These are phyloP conservation scores for Rheum nobile DNA, from an alignment of 148 eudicot species.

Conservation along the genomic window DNA sequence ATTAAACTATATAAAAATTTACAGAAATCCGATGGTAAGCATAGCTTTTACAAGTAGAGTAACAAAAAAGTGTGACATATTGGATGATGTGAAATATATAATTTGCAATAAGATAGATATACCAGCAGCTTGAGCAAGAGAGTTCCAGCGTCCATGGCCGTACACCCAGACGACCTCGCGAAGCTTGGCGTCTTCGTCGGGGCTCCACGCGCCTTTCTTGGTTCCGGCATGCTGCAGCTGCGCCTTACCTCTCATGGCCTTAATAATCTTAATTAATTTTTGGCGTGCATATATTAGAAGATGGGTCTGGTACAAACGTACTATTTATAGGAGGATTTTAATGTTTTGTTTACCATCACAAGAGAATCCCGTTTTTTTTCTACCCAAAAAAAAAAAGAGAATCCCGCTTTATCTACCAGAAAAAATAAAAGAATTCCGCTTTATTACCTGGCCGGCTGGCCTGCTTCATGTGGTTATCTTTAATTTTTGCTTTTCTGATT, in stretches of 20 bases:
- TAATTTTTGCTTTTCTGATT: not conserved
- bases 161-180: not conserved
- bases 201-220: not conserved
- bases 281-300: not conserved
- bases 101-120: not conserved
- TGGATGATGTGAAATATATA: too few species aligned
- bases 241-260: not conserved
- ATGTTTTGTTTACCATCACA: too few species aligned
- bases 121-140: slow-evolving; percentile 5
- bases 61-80: too few species aligned
- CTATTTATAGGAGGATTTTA: not conserved
- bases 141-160: not conserved
- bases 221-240: not conserved
- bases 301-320: not conserved
- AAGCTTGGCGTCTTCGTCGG: slow-evolving; percentile 2
- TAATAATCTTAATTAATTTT: not conserved
- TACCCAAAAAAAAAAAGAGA: not conserved
- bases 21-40: too few species aligned
- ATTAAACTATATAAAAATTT: too few species aligned
- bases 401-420: not conserved
- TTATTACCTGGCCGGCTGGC: not conserved
- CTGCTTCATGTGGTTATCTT: not conserved
- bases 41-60: too few species aligned
- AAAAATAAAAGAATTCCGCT: too few species aligned
- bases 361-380: too few species aligned